Base-by-base conservation (phyloP, 805 yeast species). In the Clavispora fructus region DNA sequence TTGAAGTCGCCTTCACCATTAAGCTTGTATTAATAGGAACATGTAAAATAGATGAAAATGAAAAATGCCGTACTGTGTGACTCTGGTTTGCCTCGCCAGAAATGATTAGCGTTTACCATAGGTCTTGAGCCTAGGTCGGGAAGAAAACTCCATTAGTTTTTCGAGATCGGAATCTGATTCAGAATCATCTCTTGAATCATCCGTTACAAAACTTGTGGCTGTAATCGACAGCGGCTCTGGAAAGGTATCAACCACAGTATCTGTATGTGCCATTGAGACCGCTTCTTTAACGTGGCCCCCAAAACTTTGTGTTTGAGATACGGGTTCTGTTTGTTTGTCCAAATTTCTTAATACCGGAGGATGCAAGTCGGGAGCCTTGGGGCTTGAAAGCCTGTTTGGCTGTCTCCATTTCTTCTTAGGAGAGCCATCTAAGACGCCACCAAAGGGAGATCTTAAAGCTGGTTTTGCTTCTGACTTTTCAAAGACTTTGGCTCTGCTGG, bases 101-200 rank as follows among this genome's bases (percentile, higher is more conserved):
- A 17, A 2, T 4, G 2, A 7, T 17, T 32, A 29, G 9, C 32
- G 16, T 17, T 33, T 33, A 17, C 37, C 37, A 17, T 33, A 33
- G 37, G 37, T 33, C n/a, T 33, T 33, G 1, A 33, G 23, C 13
- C 37, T 33, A 6, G 37, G 37, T 6, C 37, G 37, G 12, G 37
- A 33, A 11, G 37, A 33, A 14, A 9, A 33, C 0, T 50, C 54
- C 23, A 54, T 45, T 12, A 54, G 57, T 30, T 49, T 35, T 39
- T 54, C 58, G 40, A 44, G 46, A 40, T 54, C 58, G 1, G 54
- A 51, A 38, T 54, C 58, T 27, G 50, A 47, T 30, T 51, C 56
- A 29, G 50, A 45, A 27, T 52, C 56, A 1, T 33, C 37, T 11
- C 7, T 10, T 8, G 37, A 33, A 9, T 17, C 25, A 33, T 33